Evolutionary conservation across 1,139 yeast species (phyloP).

Genomic region (Suhomyces maxii): DNA sequence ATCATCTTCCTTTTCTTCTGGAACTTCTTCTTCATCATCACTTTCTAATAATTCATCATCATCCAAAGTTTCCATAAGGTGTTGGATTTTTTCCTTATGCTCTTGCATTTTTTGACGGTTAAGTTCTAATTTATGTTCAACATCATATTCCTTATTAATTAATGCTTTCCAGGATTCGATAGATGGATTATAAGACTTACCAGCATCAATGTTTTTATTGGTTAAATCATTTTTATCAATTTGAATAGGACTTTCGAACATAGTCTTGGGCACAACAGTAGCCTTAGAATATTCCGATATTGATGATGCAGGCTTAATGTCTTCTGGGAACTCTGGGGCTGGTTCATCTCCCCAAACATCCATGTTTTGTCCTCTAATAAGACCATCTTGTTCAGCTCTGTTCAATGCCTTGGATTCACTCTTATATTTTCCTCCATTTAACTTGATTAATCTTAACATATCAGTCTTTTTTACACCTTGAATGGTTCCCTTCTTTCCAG

Average conservation of each 20-base stretch:
- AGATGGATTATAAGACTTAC: slow-evolving; percentile 92
- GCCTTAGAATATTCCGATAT: slow-evolving; percentile 53
- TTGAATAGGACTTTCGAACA: slow-evolving; percentile 53
- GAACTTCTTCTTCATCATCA: slow-evolving; percentile 45
- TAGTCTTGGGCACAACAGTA: slow-evolving; percentile 55
- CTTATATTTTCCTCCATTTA: slow-evolving; percentile 71
- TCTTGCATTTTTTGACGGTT: slow-evolving; percentile 59
- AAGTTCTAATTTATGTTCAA: slow-evolving; percentile 68
- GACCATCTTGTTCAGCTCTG: slow-evolving; percentile 61
- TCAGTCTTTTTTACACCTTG: slow-evolving; percentile 72
- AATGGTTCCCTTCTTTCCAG: slow-evolving; percentile 28
- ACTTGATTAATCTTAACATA: slow-evolving; percentile 65
- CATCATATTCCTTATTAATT: slow-evolving; percentile 62
- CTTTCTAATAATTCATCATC: slow-evolving; percentile 55
- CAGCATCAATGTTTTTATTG: slow-evolving; percentile 63
- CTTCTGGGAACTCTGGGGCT: slow-evolving; percentile 42
- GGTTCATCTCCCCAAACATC: slow-evolving; percentile 69
- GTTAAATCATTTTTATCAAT: slow-evolving; percentile 39
- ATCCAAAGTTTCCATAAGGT: slow-evolving; percentile 60
- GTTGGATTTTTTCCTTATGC: slow-evolving; percentile 62
- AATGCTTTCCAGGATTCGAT: slow-evolving; percentile 78
- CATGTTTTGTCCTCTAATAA: slow-evolving; percentile 48
- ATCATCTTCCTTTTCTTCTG: slow-evolving; percentile 30
- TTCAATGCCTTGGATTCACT: slow-evolving; percentile 53
- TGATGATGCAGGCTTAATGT: slow-evolving; percentile 18